Evolutionary conservation across 208 protist species (phyloP), one percentile per base, ranked within the genome.

Genomic region (Crithidia acanthocephali): DNA sequence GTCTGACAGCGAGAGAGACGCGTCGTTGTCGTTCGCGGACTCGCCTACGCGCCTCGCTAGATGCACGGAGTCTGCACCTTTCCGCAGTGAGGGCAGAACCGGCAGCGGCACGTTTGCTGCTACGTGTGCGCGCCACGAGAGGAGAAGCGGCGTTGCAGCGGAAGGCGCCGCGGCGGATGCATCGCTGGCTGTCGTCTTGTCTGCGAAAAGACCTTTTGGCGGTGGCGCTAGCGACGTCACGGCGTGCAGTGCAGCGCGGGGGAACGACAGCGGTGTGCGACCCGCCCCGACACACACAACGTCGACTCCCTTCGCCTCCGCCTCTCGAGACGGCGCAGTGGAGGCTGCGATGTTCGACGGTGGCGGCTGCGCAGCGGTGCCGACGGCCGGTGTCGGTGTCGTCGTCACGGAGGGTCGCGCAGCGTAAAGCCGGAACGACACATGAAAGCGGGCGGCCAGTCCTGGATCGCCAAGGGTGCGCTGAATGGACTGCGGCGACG

Each of bases 121-220:
- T 25, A 77, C 47, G 13, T 45, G 72, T 28, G 72, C 72, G 3
- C 64, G 64, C 72, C 72, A 77, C 18, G 27, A 55, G 2, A 77
- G 64, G 8, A 77, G 25, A 51, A 66, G 25, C 61, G 61, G 61
- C 1, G 13, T 10, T 0, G 55, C 20, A 16, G 6, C 8, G 22
- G 22, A 30, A 6, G 16, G 23, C 15, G 16, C 20, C 23, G 16
- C 15, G 22, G 16, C 4, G 22, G 6, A 7, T 53, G 4, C n/a
- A n/a, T 20, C 9, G 6, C 48, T 20, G 50, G 50, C 25, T n/a
- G 40, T 15, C 7, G 35, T 11, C 7, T 35, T 4, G 25, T 55
- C 30, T 55, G 25, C 50, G n/a, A n/a, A n/a, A n/a, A n/a, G n/a
- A 27, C 22, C 48, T 4, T 53, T 25, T 53, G 48, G 52, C 1